These are phyloP conservation scores for Glaciozyma antarctica DNA, from an alignment of 768 basidiomycete genomes.

Conservation along the genomic window DNA sequence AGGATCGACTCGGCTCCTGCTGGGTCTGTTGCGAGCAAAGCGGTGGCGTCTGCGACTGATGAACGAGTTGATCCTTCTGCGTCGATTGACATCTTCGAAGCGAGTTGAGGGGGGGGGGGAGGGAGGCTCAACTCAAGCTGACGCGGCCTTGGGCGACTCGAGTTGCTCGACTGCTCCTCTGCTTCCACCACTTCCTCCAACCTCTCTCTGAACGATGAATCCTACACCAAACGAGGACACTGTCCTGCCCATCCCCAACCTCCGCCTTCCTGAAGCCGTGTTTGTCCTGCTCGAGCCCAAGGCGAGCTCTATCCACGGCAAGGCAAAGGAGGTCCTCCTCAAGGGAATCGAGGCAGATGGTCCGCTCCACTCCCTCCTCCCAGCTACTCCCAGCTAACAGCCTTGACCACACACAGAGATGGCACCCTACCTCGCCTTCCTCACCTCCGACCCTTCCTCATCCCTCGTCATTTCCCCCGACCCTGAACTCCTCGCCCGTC, in stretches of 20 bases:
- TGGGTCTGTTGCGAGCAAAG: neutral
- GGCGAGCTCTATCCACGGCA: constrained; percentile 42
- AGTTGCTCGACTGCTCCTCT: neutral
- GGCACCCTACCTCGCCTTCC: constrained; percentile 56
- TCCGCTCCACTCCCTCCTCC: constrained; percentile 41
- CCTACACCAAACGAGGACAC: constrained; percentile 49
- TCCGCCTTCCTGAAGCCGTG: constrained; percentile 56
- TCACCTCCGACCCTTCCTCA: constrained; percentile 33
- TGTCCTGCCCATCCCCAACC: constrained; percentile 77
- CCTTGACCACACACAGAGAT: constrained; percentile 52
- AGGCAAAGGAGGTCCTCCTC: constrained; percentile 57
- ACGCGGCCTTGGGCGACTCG: neutral
- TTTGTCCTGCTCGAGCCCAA: neutral
- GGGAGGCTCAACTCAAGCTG: neutral
- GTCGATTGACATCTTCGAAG: neutral
- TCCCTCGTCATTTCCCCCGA: constrained; percentile 37
- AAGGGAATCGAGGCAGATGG: constrained; percentile 71
- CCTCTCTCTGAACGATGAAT: neutral
- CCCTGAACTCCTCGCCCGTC: constrained; percentile 45
- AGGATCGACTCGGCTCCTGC: neutral
- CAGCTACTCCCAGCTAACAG: neutral
- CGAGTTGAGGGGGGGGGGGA: neutral
- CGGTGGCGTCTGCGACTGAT: neutral
- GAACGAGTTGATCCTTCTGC: neutral
- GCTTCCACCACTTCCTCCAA: neutral